A percentile compares a stretch with the other conserved stretches of the same genome.
Conservation (phyloP, 192 early-diverging fungal genomes). For the Kickxella alabastrina region DNA sequence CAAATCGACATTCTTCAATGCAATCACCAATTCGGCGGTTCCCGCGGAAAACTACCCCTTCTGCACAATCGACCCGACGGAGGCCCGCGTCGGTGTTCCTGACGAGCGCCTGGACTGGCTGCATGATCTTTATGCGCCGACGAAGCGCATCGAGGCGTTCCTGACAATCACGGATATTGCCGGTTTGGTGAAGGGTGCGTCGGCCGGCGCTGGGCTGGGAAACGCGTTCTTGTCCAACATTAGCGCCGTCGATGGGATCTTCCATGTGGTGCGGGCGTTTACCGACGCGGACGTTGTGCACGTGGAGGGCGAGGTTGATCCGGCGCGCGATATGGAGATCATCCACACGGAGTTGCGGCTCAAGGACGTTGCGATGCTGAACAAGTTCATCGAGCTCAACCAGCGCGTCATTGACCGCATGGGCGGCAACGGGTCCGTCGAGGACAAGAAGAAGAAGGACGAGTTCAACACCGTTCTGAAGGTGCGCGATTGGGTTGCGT, state of each 20-base stretch:
- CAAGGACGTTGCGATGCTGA: constrained; percentile 86
- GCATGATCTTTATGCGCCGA: constrained; percentile 62
- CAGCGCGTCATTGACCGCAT: constrained; percentile 64
- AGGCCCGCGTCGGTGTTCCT: constrained; percentile 87
- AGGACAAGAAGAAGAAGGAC: constrained; percentile 89
- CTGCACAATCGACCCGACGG: constrained; percentile 93
- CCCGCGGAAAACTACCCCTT: constrained; percentile 96
- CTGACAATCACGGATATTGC: constrained; percentile 97
- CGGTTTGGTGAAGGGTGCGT: constrained; percentile 91
- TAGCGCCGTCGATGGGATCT: constrained; percentile 78
- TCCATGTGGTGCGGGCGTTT: constrained; percentile 84
- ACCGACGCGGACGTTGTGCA: constrained; percentile 93
- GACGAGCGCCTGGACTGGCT: constrained; percentile 88
- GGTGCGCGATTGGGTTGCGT: constrained; percentile 72
- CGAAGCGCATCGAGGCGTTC: constrained; percentile 66
- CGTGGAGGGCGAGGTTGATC: constrained; percentile 85
- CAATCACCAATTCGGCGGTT: constrained; percentile 64
- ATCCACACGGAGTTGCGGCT: constrained; percentile 93
- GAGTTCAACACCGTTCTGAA: constrained; percentile 72
- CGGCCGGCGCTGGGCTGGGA: constrained; percentile 73
- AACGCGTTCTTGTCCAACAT: constrained; percentile 97
- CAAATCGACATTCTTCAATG: constrained; percentile 86
- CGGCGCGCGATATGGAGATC: constrained; percentile 87
- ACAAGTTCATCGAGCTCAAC: constrained; percentile 66
- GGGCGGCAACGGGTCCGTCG: constrained; percentile 72